Evolutionary conservation across 441 rosid species (phyloP).

Genomic region (Adansonia grandidieri): DNA sequence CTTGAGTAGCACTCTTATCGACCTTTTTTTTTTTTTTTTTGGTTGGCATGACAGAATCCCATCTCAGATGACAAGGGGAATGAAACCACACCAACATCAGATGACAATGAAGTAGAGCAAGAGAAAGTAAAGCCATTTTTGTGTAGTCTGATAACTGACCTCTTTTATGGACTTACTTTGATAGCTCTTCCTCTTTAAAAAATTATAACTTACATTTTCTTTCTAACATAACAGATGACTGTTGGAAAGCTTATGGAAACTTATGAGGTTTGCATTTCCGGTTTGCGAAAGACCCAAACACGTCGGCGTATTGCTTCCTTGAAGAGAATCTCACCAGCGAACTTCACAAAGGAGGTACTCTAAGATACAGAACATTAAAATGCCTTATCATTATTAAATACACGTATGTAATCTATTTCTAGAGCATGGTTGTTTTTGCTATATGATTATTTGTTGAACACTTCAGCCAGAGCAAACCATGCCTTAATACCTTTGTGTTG

Average conservation of each 20-base stretch:
- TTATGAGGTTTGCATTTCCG: conserved; percentile 74
- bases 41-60: conserved; percentile 43
- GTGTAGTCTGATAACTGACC: background rate
- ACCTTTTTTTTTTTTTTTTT: background rate
- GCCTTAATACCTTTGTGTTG: background rate
- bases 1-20: conserved; percentile 25
- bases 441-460: background rate
- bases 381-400: background rate
- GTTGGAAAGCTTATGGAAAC: conserved; percentile 65
- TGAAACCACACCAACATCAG: conserved; percentile 37
- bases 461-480: background rate
- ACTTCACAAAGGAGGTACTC: conserved; percentile 83
- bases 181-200: conserved; percentile 3
- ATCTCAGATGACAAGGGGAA: conserved; percentile 41
- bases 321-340: conserved; percentile 81
- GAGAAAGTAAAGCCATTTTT: conserved; percentile 56
- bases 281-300: conserved; percentile 63
- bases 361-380: conserved; percentile 16
- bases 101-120: conserved; percentile 45
- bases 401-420: conserved; percentile 5
- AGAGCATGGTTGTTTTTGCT: background rate
- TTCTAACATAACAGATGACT: conserved; percentile 59
- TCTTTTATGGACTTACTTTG: conserved; percentile 2
- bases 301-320: conserved; percentile 67
- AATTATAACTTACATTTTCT: background rate